A percentile compares a stretch with the other conserved stretches of the same genome.
phyloP scores from a whole-genome alignment of 2,329 filamentous ascomycete genomes.

The Myriangium duriaei region DNA sequence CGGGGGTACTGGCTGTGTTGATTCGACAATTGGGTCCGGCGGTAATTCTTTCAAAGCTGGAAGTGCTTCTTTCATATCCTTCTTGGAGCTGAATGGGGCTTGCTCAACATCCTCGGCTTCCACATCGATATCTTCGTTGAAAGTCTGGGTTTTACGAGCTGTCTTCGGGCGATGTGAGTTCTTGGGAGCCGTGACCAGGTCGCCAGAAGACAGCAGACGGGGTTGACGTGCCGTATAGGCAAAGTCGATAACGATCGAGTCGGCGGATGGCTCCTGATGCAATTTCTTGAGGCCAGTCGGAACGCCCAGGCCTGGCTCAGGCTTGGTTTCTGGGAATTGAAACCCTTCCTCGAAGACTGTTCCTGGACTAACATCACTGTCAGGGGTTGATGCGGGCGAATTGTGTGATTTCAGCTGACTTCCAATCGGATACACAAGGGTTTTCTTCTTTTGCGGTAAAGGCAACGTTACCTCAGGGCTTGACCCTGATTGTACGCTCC shows the following conservation, averaged over 20 bases:
- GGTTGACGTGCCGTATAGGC: slow-evolving; percentile 15
- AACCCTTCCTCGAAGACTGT: slow-evolving; percentile 3
- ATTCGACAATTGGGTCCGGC: slow-evolving; percentile 5
- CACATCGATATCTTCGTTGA: slow-evolving; percentile 3
- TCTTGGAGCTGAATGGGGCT: background rate
- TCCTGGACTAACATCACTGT: slow-evolving; percentile 6
- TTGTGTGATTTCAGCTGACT: no score
- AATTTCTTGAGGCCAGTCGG: slow-evolving; percentile 12
- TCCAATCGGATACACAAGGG: no score
- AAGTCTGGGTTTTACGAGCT: background rate
- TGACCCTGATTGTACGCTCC: slow-evolving; percentile 7
- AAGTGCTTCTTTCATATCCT: background rate
- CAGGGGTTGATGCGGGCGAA: no score
- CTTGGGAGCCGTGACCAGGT: background rate
- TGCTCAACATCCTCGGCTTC: slow-evolving; percentile 5
- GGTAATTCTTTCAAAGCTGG: background rate
- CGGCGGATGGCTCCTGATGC: slow-evolving; percentile 18
- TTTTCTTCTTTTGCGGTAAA: background rate
- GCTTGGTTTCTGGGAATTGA: background rate
- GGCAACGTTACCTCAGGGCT: no score
- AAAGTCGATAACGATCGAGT: slow-evolving; percentile 23
- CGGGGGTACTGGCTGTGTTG: background rate
- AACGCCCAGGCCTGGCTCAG: slow-evolving; percentile 10
- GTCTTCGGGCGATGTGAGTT: background rate
- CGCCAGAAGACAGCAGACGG: background rate